Conservation (phyloP, 2,329 filamentous ascomycete genomes). For the Ophiocordyceps unilateralis region DNA sequence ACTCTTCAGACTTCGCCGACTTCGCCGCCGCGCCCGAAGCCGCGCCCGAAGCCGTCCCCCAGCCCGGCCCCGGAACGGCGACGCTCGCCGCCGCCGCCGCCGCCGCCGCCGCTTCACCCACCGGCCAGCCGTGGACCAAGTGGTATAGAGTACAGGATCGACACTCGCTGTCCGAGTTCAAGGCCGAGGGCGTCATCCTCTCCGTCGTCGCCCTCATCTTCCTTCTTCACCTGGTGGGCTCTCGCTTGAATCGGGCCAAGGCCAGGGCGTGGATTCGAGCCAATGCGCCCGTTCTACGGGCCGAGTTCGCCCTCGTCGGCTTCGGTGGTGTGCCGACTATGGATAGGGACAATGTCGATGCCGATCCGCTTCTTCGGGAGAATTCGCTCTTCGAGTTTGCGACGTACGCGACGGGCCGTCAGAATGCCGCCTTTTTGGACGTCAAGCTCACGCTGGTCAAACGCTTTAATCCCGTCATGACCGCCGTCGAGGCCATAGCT, state of each 20-base stretch:
- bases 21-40: constrained; percentile 63
- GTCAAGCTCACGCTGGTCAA: constrained; percentile 67
- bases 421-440: constrained; percentile 85
- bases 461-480: constrained; percentile 63
- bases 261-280: constrained; percentile 66
- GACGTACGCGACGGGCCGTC: constrained; percentile 76
- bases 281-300: constrained; percentile 52
- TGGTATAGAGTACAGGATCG: constrained; percentile 98
- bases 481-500: constrained; percentile 44
- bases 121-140: constrained; percentile 58
- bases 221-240: constrained; percentile 64
- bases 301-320: constrained; percentile 78
- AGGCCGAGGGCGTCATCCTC: constrained; percentile 69
- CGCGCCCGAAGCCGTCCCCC: constrained; percentile 25
- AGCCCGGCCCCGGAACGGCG: constrained; percentile 28
- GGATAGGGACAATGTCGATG: constrained; percentile 21
- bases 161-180: constrained; percentile 68
- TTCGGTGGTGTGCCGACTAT: constrained; percentile 43
- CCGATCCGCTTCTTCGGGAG: constrained; percentile 50
- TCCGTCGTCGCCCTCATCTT: constrained; percentile 59
- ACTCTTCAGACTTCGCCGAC: constrained; percentile 67
- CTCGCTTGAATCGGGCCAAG: constrained; percentile 61
- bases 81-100: constrained; percentile 26
- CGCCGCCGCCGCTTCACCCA: constrained; percentile 24
- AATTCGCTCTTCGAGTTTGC: constrained; percentile 75